Conservation (phyloP, 345 rosid species). For the Linum usitatissimum region DNA sequence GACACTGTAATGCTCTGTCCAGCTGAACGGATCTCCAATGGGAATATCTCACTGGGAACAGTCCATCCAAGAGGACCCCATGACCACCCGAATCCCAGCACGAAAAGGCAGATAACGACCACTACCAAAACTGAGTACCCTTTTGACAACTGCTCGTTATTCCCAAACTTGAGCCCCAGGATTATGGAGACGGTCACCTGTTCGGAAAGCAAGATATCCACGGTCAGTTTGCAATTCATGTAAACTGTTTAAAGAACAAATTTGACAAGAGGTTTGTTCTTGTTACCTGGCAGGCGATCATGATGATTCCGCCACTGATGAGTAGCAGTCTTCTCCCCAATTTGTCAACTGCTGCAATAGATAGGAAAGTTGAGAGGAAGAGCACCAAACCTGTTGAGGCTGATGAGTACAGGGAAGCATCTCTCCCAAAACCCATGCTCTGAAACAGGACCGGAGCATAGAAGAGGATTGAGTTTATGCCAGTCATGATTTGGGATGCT, state of each 20-base stretch:
- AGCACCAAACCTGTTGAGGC: constrained; percentile 93
- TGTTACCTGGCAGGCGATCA: constrained; percentile 68
- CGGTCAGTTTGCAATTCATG: not conserved
- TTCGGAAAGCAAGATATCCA: constrained; percentile 5
- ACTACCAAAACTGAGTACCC: constrained; percentile 61
- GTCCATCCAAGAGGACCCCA: constrained; percentile 99
- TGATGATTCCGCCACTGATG: constrained; percentile 77
- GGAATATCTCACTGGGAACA: constrained; percentile 84
- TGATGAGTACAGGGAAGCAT: constrained; percentile 81
- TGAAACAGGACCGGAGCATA: constrained; percentile 89
- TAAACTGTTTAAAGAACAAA: not conserved
- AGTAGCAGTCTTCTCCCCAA: constrained; percentile 67
- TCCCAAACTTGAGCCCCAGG: constrained; percentile 70
- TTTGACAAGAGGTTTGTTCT: not conserved
- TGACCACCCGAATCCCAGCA: constrained; percentile 89
- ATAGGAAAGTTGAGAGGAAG: constrained; percentile 62
- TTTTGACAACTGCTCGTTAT: constrained; percentile 53
- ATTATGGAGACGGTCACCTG: constrained; percentile 62
- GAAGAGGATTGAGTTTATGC: constrained; percentile 86
- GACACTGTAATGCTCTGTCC: constrained; percentile 91
- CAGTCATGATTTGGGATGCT: constrained; percentile 79
- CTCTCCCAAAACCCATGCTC: constrained; percentile 76
- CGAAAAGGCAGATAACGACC: constrained; percentile 64
- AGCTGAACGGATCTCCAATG: constrained; percentile 77
- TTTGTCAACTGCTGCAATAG: constrained; percentile 66